Base-by-base conservation (phyloP, 140 eudicot species). In the Flaveria floridana region DNA sequence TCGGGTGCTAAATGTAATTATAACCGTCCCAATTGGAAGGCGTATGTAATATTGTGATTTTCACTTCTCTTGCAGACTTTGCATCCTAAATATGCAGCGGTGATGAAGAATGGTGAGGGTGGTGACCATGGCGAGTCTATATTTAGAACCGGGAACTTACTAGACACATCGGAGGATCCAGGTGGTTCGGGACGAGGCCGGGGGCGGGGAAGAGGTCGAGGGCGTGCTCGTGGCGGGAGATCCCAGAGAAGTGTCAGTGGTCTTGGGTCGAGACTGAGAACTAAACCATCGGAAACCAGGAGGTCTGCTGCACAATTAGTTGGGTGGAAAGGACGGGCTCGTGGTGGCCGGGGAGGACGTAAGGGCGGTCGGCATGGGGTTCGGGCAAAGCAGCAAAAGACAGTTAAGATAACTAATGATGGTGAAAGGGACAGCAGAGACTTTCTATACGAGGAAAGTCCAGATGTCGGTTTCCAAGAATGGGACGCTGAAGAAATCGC, bases 181-280 rank as follows among this genome's bases (percentile, higher is more conserved):
- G 76, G 72, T 5, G 78, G 79, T 68, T 73, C 81, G 6, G 82
- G 82, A 28, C 84, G 83, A 8, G 87, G 92, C 11, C 84, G 97
- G 5, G 91, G 91, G 7, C 85, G 95, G 34, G 86, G 88, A 46
- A 71, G 88, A 71, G 90, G 88, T 20, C 83, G 89, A 8, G 86
- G 84, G 13, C 84, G 91, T 11, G 72, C 82, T 23, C 86, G 89
- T 41, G 95, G 89, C 0, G 90, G 91, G 59, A 86, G 89, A 82
- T 66, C 83, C 65, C 97, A 82, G 74, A 80, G 76, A 73, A 79
- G 68, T 39, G 80, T 46, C 30, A 48, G 14, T 6, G 80, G 61
- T 26, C 18, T 42, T 23, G 65, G 73, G 34, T 52, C 86, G 9
- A 79, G 80, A 65, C 41, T 68, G 15, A 76, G 74, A 78, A 80